Conservation (phyloP, 805 yeast genomes). For the Metschnikowia gruessii region DNA sequence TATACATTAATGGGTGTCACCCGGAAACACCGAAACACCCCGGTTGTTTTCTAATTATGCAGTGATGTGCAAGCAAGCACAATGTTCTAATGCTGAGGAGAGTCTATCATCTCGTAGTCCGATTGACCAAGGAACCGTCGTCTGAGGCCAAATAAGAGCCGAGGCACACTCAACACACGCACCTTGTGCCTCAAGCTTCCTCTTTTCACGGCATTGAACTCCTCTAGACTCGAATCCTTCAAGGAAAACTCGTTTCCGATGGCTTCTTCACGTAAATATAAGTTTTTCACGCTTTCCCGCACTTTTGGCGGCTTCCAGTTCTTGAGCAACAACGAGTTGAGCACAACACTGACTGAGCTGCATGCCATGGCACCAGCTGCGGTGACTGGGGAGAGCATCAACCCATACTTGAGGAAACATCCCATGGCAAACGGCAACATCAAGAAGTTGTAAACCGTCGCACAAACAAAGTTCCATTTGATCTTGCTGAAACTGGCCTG, state of each 20-base stretch:
- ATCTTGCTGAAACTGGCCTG: conserved; percentile 68
- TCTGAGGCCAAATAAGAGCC: conserved; percentile 3
- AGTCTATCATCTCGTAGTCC: conserved; percentile 10
- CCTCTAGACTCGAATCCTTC: conserved; percentile 13
- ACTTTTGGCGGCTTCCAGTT: conserved; percentile 49
- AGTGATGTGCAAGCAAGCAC: no score
- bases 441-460: conserved; percentile 73
- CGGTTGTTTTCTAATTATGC: background rate
- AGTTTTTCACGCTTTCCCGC: conserved; percentile 2
- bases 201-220: conserved; percentile 14
- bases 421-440: conserved; percentile 97
- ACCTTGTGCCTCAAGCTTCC: conserved; percentile 3
- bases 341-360: conserved; percentile 84
- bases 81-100: conserved; percentile 4
- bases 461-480: conserved; percentile 82
- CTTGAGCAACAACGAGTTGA: conserved; percentile 71
- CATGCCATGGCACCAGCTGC: conserved; percentile 94
- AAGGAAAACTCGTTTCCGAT: conserved; percentile 15
- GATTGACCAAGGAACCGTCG: conserved; percentile 1
- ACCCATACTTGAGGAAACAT: conserved; percentile 69
- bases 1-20: no score
- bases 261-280: conserved; percentile 8
- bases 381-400: conserved; percentile 78
- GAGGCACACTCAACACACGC: conserved; percentile 1
- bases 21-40: no score